Percentiles rank a stretch among this genome's conserved stretches.
phyloP scores from a whole-genome alignment of 805 yeast genomes.

The Sugiyamaella floridensis region DNA sequence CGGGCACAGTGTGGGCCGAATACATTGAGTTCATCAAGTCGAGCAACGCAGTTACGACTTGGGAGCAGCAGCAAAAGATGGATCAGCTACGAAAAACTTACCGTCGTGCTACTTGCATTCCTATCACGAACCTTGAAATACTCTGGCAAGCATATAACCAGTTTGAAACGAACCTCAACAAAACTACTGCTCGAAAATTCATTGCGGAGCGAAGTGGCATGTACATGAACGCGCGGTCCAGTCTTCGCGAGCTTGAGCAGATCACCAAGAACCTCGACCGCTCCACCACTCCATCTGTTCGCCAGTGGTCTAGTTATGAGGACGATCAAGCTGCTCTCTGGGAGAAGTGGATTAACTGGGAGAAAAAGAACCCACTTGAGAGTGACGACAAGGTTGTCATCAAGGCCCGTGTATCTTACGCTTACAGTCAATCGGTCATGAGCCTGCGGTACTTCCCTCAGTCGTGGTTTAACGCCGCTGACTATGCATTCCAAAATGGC shows the following conservation, averaged over 20 bases:
- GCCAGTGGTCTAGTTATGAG: constrained; percentile 25
- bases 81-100: constrained; percentile 71
- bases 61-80: constrained; percentile 79
- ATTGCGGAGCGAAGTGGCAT: constrained; percentile 75
- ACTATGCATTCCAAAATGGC: constrained; percentile 33
- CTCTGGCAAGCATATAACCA: constrained; percentile 75
- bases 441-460: constrained; percentile 60
- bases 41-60: constrained; percentile 51
- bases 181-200: constrained; percentile 74
- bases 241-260: constrained; percentile 62
- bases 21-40: constrained; percentile 70
- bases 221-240: constrained; percentile 80
- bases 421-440: constrained; percentile 63
- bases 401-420: constrained; percentile 56
- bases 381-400: constrained; percentile 42
- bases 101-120: constrained; percentile 64
- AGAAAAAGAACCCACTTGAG: constrained; percentile 60
- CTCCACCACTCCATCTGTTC: constrained; percentile 26
- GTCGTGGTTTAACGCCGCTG: constrained; percentile 56
- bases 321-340: constrained; percentile 46
- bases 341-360: constrained; percentile 76
- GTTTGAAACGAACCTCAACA: constrained; percentile 74
- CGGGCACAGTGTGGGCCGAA: constrained; percentile 72
- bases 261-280: constrained; percentile 47
- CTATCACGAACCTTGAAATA: constrained; percentile 60